Evolutionary conservation across 78 protist species (phyloP).

Genomic region (Pigoraptor vietnamica): DNA sequence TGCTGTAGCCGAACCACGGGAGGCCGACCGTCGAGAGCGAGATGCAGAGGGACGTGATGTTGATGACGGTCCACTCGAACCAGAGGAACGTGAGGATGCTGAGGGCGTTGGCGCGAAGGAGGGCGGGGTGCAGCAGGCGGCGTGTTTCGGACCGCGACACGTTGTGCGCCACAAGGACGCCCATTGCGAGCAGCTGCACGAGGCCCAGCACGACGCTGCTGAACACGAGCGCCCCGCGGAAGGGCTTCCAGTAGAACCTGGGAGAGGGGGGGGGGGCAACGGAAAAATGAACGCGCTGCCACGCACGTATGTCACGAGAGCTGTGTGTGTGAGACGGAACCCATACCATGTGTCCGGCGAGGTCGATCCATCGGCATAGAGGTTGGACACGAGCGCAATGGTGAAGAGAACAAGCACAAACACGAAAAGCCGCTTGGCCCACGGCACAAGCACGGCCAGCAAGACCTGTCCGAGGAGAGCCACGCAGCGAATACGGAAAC

Average conservation of each 20-base stretch:
- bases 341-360: neutral
- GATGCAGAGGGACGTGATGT: neutral
- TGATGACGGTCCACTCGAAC: conserved; percentile 1
- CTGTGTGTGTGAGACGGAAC: neutral
- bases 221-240: neutral
- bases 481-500: too few species aligned
- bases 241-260: neutral
- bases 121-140: neutral
- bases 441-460: neutral
- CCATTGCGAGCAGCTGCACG: neutral
- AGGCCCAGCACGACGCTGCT: neutral
- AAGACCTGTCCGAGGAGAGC: too few species aligned
- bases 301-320: neutral
- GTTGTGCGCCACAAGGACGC: neutral
- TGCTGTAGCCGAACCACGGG: neutral
- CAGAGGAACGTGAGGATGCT: neutral
- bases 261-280: neutral
- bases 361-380: neutral
- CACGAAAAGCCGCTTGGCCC: neutral
- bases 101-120: neutral
- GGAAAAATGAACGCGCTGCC: neutral
- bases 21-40: neutral
- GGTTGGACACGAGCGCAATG: neutral
- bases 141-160: neutral
- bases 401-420: neutral